Conservation (phyloP, 2,329 filamentous ascomycete species). For the Clarireedia homoeocarpa region DNA sequence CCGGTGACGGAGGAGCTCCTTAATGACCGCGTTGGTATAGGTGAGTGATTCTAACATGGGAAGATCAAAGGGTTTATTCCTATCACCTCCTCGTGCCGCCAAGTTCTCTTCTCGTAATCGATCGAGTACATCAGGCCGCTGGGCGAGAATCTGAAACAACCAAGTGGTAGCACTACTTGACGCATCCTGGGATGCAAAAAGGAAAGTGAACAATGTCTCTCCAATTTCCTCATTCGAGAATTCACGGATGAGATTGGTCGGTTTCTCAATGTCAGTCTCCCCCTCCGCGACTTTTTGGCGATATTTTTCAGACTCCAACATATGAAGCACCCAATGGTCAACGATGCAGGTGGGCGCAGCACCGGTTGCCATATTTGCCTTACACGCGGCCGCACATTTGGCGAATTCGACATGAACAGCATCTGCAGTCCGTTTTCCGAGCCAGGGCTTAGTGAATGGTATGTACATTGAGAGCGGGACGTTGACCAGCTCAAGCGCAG, state of each 20-base stretch:
- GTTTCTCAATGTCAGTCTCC: conserved; percentile 34
- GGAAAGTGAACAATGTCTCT: conserved; percentile 44
- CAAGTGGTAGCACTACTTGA: conserved; percentile 46
- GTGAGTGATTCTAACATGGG: conserved; percentile 41
- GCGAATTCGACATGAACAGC: conserved; percentile 63
- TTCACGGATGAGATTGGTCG: conserved; percentile 40
- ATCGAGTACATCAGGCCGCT: conserved; percentile 41
- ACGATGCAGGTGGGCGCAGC: conserved; percentile 65
- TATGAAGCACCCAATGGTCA: conserved; percentile 61
- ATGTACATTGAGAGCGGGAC: conserved; percentile 43
- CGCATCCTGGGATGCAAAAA: conserved; percentile 47
- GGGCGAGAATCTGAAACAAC: conserved; percentile 44
- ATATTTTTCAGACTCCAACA: no score
- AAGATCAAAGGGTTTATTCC: conserved; percentile 34
- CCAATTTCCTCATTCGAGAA: conserved; percentile 43
- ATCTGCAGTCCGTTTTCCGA: conserved; percentile 53
- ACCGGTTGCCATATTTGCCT: conserved; percentile 62
- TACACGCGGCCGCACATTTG: conserved; percentile 64
- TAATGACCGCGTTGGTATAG: conserved; percentile 46
- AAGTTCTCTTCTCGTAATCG: conserved; percentile 41
- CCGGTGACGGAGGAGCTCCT: conserved; percentile 43
- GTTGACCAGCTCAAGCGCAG: conserved; percentile 72
- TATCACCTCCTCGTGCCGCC: conserved; percentile 35
- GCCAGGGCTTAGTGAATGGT: no score
- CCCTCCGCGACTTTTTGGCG: no score